Evolutionary conservation across 2,329 filamentous ascomycete species (phyloP), one percentile per base, ranked within the genome.

Genomic region (Parasarocladium wereldwijsianum): DNA sequence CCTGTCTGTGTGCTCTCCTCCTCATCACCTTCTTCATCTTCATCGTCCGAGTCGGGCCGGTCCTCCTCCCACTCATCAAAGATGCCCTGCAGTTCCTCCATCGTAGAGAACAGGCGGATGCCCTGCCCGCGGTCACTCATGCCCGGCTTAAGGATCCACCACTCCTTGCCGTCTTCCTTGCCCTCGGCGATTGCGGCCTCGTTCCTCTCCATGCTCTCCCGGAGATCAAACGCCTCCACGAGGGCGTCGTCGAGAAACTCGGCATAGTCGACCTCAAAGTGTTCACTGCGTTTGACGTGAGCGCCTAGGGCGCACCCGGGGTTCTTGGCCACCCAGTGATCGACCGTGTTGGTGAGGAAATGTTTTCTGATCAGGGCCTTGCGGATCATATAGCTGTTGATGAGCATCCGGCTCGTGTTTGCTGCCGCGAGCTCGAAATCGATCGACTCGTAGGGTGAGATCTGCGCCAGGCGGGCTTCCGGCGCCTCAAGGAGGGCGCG

Each of bases 61-160:
- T 72, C 70, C 11, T 62, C 72, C 49, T 94, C 87, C 85, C 90
- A 98, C 33, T 71, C 76, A 41, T 94, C 84, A 46, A 96, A 98
- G 32, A 98, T 90, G 10, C 49, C 65, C 36, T 79, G 77, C n/a
- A 98, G 58, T 46, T 93, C 76, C 33, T 77, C 74, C 60, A 90
- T 81, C 3, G 74, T 83, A 43, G 73, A 81, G 52, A 98, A 98
- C 1, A 98, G 60, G 22, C 83, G 62, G 34, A 98, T 94, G 1
- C 90, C 90, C 49, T 94, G 86, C 0, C 87, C 90, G 15, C 87
- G 70, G 49, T 98, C 90, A 51, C 84, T 93, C 90, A 98, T 96
- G 7, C 87, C 80, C 1, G 90, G 87, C 55, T 98, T 98, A 35
- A 98, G 54, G 40, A 98, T 96, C 90, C 90, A 98, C 87, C 87